These are phyloP conservation scores for Hordeum pubiflorum DNA, from an alignment of 202 grass and related monocot genomes.

Conservation along the genomic window DNA sequence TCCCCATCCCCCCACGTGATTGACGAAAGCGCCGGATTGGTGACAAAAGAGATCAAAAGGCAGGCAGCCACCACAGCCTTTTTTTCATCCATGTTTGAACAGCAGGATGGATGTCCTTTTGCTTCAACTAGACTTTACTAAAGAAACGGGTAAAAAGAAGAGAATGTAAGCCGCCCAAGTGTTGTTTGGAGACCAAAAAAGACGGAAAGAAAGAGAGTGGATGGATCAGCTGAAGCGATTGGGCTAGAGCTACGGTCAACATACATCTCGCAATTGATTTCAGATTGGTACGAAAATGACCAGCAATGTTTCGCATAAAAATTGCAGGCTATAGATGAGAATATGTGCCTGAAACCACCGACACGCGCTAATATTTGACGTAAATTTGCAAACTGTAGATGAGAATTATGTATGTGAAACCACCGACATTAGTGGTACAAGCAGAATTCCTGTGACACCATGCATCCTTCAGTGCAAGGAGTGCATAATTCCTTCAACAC, in stretches of 20 bases:
- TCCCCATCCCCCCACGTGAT: conserved; percentile 18
- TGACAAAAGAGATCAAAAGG: not conserved
- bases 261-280: not conserved
- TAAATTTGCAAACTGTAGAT: not conserved
- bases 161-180: not conserved
- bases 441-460: too few relatives aligned
- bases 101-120: conserved; percentile 18
- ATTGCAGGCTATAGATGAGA: too few relatives aligned
- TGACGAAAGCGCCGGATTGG: conserved; percentile 31
- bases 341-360: too few relatives aligned
- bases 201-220: not conserved
- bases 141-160: not conserved
- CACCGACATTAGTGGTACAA: not conserved
- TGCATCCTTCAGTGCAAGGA: not conserved
- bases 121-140: not conserved
- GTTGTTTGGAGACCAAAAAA: conserved; percentile 4
- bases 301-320: not conserved
- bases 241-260: not conserved
- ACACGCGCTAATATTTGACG: too few relatives aligned
- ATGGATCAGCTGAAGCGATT: not conserved
- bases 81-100: not conserved
- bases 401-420: not conserved
- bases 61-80: conserved; percentile 1
- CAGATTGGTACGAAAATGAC: not conserved
- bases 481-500: not conserved